A percentile compares a stretch with the other conserved stretches of the same genome.
Conservation (phyloP, 192 early-diverging fungal species). For the Diversispora epigaea region DNA sequence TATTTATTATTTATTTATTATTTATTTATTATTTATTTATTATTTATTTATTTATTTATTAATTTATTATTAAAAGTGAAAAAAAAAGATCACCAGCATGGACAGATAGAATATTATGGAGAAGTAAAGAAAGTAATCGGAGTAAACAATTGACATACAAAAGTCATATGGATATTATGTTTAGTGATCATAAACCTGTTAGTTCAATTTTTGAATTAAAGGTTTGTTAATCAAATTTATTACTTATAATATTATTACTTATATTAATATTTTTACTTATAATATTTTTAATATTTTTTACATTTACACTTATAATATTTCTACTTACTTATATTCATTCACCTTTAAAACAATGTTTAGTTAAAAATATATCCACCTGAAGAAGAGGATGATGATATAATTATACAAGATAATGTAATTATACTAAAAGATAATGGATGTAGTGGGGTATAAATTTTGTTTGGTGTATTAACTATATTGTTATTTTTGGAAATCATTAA, state of each 20-base stretch:
- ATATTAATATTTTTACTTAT: too few relatives aligned
- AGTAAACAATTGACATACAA: constrained; percentile 54
- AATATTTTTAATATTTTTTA: too few relatives aligned
- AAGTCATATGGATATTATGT: constrained; percentile 60
- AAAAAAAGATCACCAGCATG: constrained; percentile 86
- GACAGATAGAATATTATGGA: constrained; percentile 94
- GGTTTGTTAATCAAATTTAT: constrained; percentile 37
- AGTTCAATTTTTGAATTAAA: constrained; percentile 64
- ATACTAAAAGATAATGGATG: constrained; percentile 7
- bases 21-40: background rate
- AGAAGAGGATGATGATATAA: background rate
- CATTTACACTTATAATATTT: too few relatives aligned
- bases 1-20: background rate
- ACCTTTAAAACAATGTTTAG: background rate
- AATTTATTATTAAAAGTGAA: constrained; percentile 44
- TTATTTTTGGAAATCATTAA: too few relatives aligned
- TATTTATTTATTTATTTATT: background rate
- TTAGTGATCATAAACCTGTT: constrained; percentile 95
- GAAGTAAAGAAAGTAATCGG: constrained; percentile 57
- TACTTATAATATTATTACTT: background rate
- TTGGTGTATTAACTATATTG: background rate
- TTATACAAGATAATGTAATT: background rate
- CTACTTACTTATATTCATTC: too few relatives aligned
- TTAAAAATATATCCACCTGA: background rate
- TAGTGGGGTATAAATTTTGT: background rate